Conservation (phyloP, 306 rosid species). For the Purshia tridentata region DNA sequence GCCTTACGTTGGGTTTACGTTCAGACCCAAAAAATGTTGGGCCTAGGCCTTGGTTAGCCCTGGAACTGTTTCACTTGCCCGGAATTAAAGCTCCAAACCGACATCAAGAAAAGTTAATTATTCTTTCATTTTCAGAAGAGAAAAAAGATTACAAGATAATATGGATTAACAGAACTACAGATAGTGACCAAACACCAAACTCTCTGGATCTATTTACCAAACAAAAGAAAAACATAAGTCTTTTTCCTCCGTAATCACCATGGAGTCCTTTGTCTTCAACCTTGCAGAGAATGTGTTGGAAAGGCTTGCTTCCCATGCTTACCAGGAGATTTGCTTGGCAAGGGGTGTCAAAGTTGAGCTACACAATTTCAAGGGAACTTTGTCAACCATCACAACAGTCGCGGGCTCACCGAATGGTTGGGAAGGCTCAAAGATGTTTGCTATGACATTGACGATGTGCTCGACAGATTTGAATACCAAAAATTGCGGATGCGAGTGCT, state of each 20-base stretch:
- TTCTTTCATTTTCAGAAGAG: no score
- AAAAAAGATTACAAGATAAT: no score
- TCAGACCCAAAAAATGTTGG: no score
- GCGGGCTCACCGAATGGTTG: background rate
- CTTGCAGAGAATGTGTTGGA: background rate
- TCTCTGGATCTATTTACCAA: background rate
- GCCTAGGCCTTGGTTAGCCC: no score
- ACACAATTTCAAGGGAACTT: background rate
- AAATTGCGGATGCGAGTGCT: background rate
- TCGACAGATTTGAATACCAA: background rate
- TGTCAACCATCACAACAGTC: background rate
- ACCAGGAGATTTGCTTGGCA: background rate
- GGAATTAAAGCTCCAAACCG: no score
- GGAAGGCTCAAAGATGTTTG: background rate
- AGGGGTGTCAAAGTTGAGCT: constrained; percentile 1
- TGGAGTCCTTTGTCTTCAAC: background rate
- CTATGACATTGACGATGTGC: background rate
- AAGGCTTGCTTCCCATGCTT: constrained; percentile 1
- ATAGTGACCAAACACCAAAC: no score
- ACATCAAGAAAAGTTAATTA: no score
- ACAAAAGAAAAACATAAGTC: background rate
- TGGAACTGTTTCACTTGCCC: no score
- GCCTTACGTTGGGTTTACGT: no score
- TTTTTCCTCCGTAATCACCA: background rate
- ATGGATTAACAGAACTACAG: no score